These are phyloP conservation scores for Globisporangium solare DNA, from an alignment of 352 stramenopile genomes.

Conservation along the genomic window DNA sequence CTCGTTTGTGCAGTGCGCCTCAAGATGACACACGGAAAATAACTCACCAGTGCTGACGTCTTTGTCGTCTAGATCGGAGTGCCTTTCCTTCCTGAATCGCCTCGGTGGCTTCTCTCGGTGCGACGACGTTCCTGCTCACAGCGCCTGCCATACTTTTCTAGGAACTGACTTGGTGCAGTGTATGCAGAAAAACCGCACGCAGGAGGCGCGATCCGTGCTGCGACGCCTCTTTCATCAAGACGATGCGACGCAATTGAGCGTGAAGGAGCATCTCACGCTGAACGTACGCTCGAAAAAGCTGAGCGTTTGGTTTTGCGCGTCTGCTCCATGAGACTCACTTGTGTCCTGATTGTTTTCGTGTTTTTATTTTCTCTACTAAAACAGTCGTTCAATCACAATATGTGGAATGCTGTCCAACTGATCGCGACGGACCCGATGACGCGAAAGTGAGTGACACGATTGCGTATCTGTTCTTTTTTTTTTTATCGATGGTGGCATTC, in stretches of 20 bases:
- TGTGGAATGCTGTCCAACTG: conserved; percentile 29
- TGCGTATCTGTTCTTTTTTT: not conserved
- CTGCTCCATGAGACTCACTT: not conserved
- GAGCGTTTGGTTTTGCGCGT: not conserved
- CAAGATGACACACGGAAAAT: not conserved
- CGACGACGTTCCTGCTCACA: conserved; percentile 6
- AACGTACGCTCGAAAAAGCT: not conserved
- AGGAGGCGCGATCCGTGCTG: conserved; percentile 38
- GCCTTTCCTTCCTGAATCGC: conserved; percentile 65
- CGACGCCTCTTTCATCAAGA: conserved; percentile 19
- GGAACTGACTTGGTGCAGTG: not conserved
- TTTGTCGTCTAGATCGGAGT: conserved; percentile 36
- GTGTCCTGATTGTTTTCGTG: not conserved
- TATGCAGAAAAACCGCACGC: conserved; percentile 37
- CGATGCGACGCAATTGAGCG: conserved; percentile 8
- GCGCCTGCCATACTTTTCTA: not conserved
- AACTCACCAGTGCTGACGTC: conserved; percentile 4
- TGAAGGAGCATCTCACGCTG: conserved; percentile 21
- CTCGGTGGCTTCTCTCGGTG: conserved; percentile 62
- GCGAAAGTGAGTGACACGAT: conserved; percentile 24
- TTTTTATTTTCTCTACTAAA: not conserved
- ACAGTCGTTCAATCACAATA: conserved; percentile 30
- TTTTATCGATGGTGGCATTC: no score
- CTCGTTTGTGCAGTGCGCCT: not conserved
- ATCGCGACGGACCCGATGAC: conserved; percentile 30